Evolutionary conservation across 2,329 filamentous ascomycete species (phyloP).

Genomic region (Fusarium sacchari): DNA sequence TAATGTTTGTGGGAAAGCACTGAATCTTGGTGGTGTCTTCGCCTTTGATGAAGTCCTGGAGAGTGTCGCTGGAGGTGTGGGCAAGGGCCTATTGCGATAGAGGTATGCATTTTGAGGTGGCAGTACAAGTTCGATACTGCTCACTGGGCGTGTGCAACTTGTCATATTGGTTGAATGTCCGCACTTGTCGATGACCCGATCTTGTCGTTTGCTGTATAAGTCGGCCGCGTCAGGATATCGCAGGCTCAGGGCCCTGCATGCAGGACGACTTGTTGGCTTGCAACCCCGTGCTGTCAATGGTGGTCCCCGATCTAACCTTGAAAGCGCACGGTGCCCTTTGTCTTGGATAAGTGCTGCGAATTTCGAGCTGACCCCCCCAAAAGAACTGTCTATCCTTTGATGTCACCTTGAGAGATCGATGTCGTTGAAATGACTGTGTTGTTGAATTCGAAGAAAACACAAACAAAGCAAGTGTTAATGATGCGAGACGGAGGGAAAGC

Average conservation of each 20-base stretch:
- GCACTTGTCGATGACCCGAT: neutral
- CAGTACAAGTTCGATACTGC: conserved; percentile 29
- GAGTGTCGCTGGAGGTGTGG: conserved; percentile 29
- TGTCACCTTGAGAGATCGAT: neutral
- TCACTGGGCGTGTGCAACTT: conserved; percentile 23
- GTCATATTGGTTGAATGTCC: conserved; percentile 20
- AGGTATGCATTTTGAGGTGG: conserved; percentile 39
- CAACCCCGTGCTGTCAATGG: conserved; percentile 15
- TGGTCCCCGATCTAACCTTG: conserved; percentile 8
- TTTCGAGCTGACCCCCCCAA: conserved; percentile 2
- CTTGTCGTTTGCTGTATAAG: neutral
- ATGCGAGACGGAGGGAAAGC: conserved; percentile 3
- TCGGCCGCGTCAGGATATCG: conserved; percentile 1
- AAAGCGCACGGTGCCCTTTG: conserved; percentile 24
- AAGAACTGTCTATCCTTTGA: neutral
- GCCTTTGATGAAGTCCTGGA: conserved; percentile 11
- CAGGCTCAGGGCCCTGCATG: conserved; percentile 22
- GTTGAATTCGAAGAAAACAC: neutral
- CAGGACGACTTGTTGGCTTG: conserved; percentile 23
- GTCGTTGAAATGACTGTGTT: neutral
- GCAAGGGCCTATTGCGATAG: conserved; percentile 37
- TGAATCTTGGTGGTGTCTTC: conserved; percentile 26
- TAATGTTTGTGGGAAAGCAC: conserved; percentile 25
- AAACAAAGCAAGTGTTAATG: neutral
- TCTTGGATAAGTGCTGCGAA: conserved; percentile 1